Evolutionary conservation across 31 red algal genomes (phyloP).

Genomic region (Bonnemaisonia californica): DNA sequence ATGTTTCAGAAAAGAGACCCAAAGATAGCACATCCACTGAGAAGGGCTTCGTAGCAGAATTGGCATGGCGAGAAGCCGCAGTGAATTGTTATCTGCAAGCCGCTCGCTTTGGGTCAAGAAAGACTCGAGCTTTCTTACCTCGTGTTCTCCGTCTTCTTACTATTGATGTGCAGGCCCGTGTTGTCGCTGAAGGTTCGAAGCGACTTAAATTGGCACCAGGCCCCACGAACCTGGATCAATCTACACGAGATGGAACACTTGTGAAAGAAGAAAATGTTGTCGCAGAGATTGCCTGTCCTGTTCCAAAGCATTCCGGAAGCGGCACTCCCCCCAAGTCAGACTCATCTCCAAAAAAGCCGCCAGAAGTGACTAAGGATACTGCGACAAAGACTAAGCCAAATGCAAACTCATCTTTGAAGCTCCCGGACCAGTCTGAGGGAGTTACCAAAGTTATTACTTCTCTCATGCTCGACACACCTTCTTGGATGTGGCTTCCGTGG

Average conservation of each 20-base stretch:
- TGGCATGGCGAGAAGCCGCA: constrained; percentile 76
- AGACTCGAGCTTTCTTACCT: constrained; percentile 65
- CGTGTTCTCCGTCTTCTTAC: constrained; percentile 79
- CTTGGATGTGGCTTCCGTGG: constrained; percentile 99
- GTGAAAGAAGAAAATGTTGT: background rate
- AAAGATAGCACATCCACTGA: constrained; percentile 10
- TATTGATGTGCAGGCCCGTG: constrained; percentile 52
- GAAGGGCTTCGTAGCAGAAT: constrained; percentile 39
- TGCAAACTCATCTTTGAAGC: background rate
- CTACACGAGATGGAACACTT: background rate
- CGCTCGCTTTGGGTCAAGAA: constrained; percentile 84
- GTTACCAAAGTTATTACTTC: constrained; percentile 37
- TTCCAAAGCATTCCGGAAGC: no score
- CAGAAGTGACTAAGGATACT: background rate
- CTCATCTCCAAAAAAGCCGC: background rate
- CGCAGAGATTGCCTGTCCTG: background rate
- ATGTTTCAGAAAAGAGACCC: constrained; percentile 13
- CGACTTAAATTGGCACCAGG: background rate
- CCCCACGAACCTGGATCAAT: background rate
- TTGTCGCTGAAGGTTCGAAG: background rate
- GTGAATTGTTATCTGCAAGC: constrained; percentile 89
- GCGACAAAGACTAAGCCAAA: background rate
- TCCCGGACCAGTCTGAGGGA: background rate
- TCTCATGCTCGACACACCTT: constrained; percentile 59
- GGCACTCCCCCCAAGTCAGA: background rate